Evolutionary conservation across 2,329 filamentous ascomycete species (phyloP), one percentile per base, ranked within the genome.

Genomic region (Apiospora koreana): DNA sequence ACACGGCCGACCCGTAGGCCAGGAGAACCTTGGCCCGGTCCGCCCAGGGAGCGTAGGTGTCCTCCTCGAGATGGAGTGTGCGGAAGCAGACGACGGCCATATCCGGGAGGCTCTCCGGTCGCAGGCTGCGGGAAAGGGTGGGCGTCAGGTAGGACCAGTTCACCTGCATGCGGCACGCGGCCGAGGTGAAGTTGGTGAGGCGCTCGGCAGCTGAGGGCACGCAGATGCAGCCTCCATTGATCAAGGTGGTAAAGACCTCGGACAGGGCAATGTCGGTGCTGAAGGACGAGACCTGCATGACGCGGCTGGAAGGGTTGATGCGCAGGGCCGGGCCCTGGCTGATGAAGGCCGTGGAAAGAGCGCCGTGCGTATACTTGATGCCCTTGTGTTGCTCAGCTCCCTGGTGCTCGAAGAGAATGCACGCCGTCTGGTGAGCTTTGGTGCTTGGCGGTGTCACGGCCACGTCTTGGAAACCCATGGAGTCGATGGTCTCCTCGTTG

Each of bases 311-410:
- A 7, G 76, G 80, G 66, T 81, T 83, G 67, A 89, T 87, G 1
- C 83, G 81, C 1, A 91, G 78, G 0, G 84, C 83, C 0, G 83
- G 79, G 0, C 83, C 86, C 74, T 91, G 86, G 0, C 84, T 83
- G 3, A 85, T 75, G 65, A 88, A 85, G 0, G 85, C 83, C 0
- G 88, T 88, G 1, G 87, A 87, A 1, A 92, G 82, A 0, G 88
- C 85, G 0, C 81, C 81, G 74, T 93, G 91, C 9, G 87, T 87
- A 71, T 92, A 88, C 23, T 91, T 87, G 16, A 90, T 87, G 1
- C 89, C 90, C 70, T 89, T 89, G 0, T 88, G 87, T 67, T 84
- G 85, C 66, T 85, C 86, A 1, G 87, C 87, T 0, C 87, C 87
- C 0, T 87, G 87, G 2, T 86, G 87, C 0, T 86, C 87, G 72